Evolutionary conservation across 306 rosid species (phyloP), one percentile per base, ranked within the genome.

Genomic region (Trichosanthes truncata): DNA sequence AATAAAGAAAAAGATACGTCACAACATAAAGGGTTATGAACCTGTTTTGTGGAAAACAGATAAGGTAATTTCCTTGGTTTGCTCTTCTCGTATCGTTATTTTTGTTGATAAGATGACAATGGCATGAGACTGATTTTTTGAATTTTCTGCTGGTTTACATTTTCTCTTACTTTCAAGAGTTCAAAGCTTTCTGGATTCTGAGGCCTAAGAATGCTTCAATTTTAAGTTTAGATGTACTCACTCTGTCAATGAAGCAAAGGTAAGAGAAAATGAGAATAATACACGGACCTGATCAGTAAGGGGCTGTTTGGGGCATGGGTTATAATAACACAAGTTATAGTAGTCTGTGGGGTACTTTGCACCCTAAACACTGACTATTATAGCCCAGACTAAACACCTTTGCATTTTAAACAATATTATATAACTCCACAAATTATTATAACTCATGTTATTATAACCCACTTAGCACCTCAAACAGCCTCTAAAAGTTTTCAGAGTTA

Each of bases 211-310:
- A 46, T 72, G 7, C 57, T 46, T 72, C 77, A 45, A 72, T 72
- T 43, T 12, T 43, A 72, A 45, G 77, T 72, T 72, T 72, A 13
- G 57, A 72, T 71, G 74, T 67, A 20, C 51, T n/a, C 74, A 67
- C 15, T 67, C 46, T 68, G 21, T 71, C 76, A 45, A 71, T 71
- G 76, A 71, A 43, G 36, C 9, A 14, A 71, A 25, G 77, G 57
- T 72, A 43, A 25, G 38, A 43, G 21, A 43, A 13, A 43, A 23
- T 25, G 57, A 26, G n/a, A 25, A 3, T 41, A 71, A 48, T 13
- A 43, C 41, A 26, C 3, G 56, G 11, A 35, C 13, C 23, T 29
- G 72, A 63, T 63, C 45, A 63, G 12, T 0, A 63, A n/a, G n/a
- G n/a, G n/a, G n/a, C n/a, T n/a, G n/a, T n/a, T n/a, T n/a, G n/a